Percentiles rank a stretch among this genome's conserved stretches.
Conservation (phyloP, 2,329 filamentous ascomycete genomes). For the Bipolaris bicolor region DNA sequence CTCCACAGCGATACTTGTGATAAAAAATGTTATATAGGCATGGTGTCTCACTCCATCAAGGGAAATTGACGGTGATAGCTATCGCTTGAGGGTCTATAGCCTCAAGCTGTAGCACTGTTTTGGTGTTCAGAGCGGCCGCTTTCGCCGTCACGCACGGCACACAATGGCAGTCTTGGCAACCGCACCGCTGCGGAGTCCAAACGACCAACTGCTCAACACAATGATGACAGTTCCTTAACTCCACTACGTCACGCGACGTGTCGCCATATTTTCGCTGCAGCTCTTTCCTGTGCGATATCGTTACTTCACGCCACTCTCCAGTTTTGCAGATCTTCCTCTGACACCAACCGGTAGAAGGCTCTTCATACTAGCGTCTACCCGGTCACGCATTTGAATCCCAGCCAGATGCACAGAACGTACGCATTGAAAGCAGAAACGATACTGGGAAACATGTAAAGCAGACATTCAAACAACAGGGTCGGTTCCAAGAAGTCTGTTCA, state of each 20-base stretch:
- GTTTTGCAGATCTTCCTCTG: neutral
- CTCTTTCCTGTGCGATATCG: neutral
- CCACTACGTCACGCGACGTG: conserved; percentile 4
- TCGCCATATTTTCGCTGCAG: conserved; percentile 2
- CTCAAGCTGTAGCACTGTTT: too few relatives aligned
- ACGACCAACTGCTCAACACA: conserved; percentile 5
- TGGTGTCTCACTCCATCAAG: too few relatives aligned
- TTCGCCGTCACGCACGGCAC: neutral
- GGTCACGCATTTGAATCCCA: conserved; percentile 3
- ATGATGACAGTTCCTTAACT: conserved; percentile 3
- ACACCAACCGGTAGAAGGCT: conserved; percentile 4
- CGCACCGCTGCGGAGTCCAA: conserved; percentile 7
- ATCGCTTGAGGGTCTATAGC: too few relatives aligned
- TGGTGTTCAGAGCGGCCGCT: too few relatives aligned
- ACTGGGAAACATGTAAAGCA: conserved; percentile 1
- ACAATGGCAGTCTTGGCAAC: conserved; percentile 5
- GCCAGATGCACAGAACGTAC: neutral
- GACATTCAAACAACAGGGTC: neutral
- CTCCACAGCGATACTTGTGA: too few relatives aligned
- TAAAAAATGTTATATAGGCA: too few relatives aligned
- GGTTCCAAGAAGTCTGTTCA: conserved; percentile 4
- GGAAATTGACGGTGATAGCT: too few relatives aligned
- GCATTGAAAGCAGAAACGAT: conserved; percentile 2
- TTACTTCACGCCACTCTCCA: neutral
- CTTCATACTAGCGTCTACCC: neutral